phyloP scores from a whole-genome alignment of 768 basidiomycete species.

The Hypsizygus marmoreus region DNA sequence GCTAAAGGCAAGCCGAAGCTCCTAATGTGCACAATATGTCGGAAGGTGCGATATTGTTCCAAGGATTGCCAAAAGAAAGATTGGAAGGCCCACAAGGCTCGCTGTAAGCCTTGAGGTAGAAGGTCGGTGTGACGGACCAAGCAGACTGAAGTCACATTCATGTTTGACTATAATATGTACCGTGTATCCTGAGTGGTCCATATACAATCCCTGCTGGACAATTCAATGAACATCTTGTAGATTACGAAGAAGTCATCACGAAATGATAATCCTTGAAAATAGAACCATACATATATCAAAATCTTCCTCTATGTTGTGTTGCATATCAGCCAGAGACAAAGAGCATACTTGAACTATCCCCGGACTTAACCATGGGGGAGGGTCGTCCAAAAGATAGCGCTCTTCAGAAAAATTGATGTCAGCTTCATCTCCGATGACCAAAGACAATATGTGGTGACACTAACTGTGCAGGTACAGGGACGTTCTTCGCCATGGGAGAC shows the following conservation, averaged over 20 bases:
- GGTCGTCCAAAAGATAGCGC: not conserved
- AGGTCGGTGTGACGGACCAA: too few relatives aligned
- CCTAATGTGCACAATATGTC: slow-evolving; percentile 28
- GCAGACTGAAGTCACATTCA: too few relatives aligned
- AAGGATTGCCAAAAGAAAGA: slow-evolving; percentile 36
- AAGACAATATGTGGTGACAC: not conserved
- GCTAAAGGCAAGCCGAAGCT: slow-evolving; percentile 30
- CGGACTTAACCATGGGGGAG: not conserved
- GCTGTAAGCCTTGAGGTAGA: slow-evolving; percentile 2
- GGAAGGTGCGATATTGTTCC: slow-evolving; percentile 36
- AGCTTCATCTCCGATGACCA: not conserved
- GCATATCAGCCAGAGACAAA: not conserved
- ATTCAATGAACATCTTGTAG: too few relatives aligned
- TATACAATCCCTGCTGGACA: too few relatives aligned
- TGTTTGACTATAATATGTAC: too few relatives aligned
- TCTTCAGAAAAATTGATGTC: not conserved
- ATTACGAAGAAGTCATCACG: too few relatives aligned
- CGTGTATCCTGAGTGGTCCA: too few relatives aligned
- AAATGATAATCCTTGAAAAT: too few relatives aligned
- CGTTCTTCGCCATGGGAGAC: slow-evolving; percentile 9
- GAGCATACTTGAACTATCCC: not conserved
- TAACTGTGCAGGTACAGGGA: not conserved
- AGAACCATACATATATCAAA: too few relatives aligned
- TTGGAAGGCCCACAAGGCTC: slow-evolving; percentile 36
- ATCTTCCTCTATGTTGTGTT: too few relatives aligned